Conservation (phyloP, 1,284 basidiomycete genomes). For the Amylostereum areolatum region DNA sequence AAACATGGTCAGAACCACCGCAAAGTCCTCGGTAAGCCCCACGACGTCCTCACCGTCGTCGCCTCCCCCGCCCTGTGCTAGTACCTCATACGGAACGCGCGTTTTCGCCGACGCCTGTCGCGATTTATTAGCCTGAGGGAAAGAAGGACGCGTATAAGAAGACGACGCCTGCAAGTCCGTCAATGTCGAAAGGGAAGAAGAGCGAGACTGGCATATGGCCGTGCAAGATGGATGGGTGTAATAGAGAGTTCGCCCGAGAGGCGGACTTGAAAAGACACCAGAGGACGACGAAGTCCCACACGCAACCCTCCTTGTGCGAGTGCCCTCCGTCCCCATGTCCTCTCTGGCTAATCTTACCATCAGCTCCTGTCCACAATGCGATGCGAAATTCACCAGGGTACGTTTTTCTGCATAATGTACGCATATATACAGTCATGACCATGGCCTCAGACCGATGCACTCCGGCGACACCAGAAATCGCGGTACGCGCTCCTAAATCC, state of each 20-base stretch:
- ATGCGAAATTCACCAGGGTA: conserved; percentile 71
- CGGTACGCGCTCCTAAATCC: conserved; percentile 34
- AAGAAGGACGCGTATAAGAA: conserved; percentile 43
- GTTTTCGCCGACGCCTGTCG: conserved; percentile 8
- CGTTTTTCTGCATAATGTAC: conserved; percentile 21
- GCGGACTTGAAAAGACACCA: conserved; percentile 75
- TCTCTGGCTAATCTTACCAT: conserved; percentile 9
- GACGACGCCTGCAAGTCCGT: conserved; percentile 17
- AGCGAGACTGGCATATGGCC: conserved; percentile 57
- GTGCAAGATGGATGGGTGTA: conserved; percentile 70
- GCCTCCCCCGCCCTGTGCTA: conserved; percentile 8
- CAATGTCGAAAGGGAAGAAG: conserved; percentile 36
- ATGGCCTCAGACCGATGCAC: conserved; percentile 26
- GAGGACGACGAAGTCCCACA: conserved; percentile 67
- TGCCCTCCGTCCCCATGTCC: conserved; percentile 7
- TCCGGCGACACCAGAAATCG: conserved; percentile 38
- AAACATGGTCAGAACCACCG: conserved; percentile 24
- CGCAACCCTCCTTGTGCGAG: conserved; percentile 64
- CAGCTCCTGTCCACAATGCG: conserved; percentile 70
- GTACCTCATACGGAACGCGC: too few relatives aligned
- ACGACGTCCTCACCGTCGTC: conserved; percentile 9
- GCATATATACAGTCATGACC: conserved; percentile 1
- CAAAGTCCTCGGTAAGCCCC: conserved; percentile 24
- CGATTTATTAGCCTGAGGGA: conserved; percentile 31
- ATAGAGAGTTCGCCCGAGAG: conserved; percentile 71